Evolutionary conservation across 352 stramenopile species (phyloP), one percentile per base, ranked within the genome.

Genomic region (Elongisporangium undulatum): DNA sequence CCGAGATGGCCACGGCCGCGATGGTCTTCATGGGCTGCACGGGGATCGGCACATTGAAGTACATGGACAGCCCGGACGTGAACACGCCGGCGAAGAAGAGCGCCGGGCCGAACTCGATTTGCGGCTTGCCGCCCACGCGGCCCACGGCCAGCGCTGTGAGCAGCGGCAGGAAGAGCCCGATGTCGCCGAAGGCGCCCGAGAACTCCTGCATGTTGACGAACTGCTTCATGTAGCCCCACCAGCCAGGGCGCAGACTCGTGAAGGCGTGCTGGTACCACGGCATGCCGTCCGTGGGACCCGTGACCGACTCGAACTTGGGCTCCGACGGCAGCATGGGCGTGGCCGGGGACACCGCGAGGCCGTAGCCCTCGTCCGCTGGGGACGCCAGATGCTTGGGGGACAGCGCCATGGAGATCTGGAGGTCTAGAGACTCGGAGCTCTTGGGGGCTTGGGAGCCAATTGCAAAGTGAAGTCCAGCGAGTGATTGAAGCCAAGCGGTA

Each of bases 11-110:
- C 20, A 97, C 87, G 10, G 92, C 90, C 4, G 90, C 74, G 56
- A 98, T 97, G 16, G 87, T 93, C 73, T 98, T 98, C 94, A 98
- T 98, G 15, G 94, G 94, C 68, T 98, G 94, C 20, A 98, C 87
- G n/a, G 88, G 91, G 72, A 98, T 98, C 49, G 94, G 94, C 29
- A 97, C 68, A 62, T 97, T 92, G 76, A 95, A 97, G 50, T 87
- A 70, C 23, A 84, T 76, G 23, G 90, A 89, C 13, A 95, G 85
- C 1, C 92, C 63, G 0, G 95, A 66, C 26, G 97, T 98, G 60
- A 89, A 93, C 10, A 96, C 57, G 0, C 94, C 94, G 1, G 91
- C 85, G 66, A 90, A 97, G 66, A 98, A 97, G n/a, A 98, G 72
- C 55, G 92, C 87, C 0, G 92, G 82, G 0, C 87, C 89, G 34